These are phyloP conservation scores for Neohortaea acidophila DNA, from an alignment of 495 filamentous ascomycete genomes.

Conservation along the genomic window DNA sequence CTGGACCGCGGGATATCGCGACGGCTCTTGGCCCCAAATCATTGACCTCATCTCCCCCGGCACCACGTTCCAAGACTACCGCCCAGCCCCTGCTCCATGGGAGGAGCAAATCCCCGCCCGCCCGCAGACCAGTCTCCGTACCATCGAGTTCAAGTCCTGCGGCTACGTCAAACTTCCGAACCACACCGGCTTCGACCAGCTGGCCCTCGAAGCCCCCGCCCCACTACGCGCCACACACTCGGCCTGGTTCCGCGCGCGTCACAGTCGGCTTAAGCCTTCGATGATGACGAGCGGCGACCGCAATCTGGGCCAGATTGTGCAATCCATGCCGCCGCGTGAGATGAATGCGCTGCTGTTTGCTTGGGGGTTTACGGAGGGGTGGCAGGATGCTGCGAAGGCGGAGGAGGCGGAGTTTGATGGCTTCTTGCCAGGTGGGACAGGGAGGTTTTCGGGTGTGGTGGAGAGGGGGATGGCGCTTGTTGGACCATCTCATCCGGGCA, in stretches of 20 bases:
- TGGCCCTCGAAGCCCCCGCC: conserved; percentile 11
- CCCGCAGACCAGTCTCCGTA: conserved; percentile 4
- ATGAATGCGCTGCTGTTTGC: conserved; percentile 13
- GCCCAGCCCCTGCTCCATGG: not conserved
- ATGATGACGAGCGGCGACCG: conserved; percentile 15
- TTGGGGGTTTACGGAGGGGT: conserved; percentile 22
- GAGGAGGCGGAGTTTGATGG: conserved; percentile 25
- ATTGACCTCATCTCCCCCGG: conserved; percentile 24
- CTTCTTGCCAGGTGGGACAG: conserved; percentile 20
- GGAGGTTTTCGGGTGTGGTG: conserved; percentile 19
- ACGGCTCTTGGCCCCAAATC: conserved; percentile 25
- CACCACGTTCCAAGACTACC: conserved; percentile 15
- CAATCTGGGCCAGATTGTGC: conserved; percentile 21
- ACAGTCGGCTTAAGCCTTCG: conserved; percentile 2
- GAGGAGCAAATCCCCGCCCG: not conserved
- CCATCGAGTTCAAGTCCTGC: conserved; percentile 21
- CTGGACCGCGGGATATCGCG: conserved; percentile 7
- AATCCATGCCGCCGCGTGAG: conserved; percentile 20
- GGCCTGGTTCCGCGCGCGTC: conserved; percentile 15
- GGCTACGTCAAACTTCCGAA: conserved; percentile 22
- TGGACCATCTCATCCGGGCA: no score
- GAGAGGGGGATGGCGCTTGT: conserved; percentile 1
- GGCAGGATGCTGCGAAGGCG: conserved; percentile 18
- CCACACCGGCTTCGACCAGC: conserved; percentile 16
- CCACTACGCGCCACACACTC: not conserved